phyloP scores from a whole-genome alignment of 163 green algal genomes.

The Scenedesmus sp. region DNA sequence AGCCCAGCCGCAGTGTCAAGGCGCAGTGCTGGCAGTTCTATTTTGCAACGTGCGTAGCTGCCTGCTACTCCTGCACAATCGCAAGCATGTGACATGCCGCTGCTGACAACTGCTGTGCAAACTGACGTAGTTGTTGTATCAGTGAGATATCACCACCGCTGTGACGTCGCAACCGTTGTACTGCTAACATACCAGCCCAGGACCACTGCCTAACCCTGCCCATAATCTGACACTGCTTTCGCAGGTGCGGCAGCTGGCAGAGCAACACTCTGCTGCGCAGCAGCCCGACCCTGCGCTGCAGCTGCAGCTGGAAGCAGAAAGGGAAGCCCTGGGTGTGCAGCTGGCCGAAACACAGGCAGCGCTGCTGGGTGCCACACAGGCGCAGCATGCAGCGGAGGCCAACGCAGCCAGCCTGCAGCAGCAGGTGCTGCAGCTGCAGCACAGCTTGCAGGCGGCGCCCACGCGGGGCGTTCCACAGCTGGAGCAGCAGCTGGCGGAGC shows the following conservation, averaged over 20 bases:
- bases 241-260: conserved; percentile 26
- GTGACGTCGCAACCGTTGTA: no score
- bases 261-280: not conserved
- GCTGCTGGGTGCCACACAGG: conserved; percentile 19
- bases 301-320: conserved; percentile 31
- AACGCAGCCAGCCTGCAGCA: conserved; percentile 39
- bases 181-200: no score
- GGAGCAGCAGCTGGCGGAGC: conserved; percentile 70
- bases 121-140: no score
- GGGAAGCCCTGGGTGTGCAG: conserved; percentile 30
- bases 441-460: conserved; percentile 20
- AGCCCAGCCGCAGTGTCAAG: no score
- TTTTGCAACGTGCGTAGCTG: no score
- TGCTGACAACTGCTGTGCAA: no score
- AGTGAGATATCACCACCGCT: no score
- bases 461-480: conserved; percentile 24
- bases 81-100: no score
- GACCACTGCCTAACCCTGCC: no score
- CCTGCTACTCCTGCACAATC: no score
- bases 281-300: conserved; percentile 10
- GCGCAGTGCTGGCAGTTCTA: no score
- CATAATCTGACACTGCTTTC: not conserved
- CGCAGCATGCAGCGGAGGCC: conserved; percentile 37
- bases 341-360: conserved; percentile 18
- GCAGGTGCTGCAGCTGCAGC: conserved; percentile 27